phyloP scores from a whole-genome alignment of 2,329 filamentous ascomycete species.

The Monosporascus sp. region DNA sequence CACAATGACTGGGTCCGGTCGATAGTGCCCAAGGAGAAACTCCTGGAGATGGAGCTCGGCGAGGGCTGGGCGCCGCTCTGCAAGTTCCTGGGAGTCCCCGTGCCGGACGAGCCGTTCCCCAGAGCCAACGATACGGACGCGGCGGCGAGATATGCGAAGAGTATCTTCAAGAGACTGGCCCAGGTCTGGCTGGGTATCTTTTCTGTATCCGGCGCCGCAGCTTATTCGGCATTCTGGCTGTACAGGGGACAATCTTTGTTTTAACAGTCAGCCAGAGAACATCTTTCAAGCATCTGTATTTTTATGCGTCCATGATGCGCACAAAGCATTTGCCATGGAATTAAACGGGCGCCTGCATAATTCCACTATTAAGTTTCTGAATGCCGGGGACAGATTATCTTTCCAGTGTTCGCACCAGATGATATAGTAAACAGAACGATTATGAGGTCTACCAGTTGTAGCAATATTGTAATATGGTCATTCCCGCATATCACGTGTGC shows the following conservation, averaged over 20 bases:
- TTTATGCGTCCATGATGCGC: no score
- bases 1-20: constrained; percentile 5
- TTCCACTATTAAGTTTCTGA: no score
- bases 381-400: no score
- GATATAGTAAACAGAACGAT: no score
- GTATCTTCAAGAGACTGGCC: background rate
- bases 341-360: no score
- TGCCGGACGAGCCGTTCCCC: constrained; percentile 20
- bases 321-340: no score
- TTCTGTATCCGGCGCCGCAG: background rate
- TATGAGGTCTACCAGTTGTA: no score
- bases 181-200: background rate
- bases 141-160: background rate
- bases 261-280: background rate
- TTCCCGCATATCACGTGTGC: no score
- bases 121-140: background rate
- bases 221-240: background rate
- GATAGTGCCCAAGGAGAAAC: constrained; percentile 18
- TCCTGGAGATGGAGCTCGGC: constrained; percentile 21
- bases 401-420: no score
- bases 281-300: no score
- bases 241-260: background rate
- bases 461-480: no score
- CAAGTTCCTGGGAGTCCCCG: constrained; percentile 16
- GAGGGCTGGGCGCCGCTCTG: constrained; percentile 26